These are phyloP conservation scores for Russula ochroleuca DNA, from an alignment of 768 basidiomycete species.

Conservation along the genomic window DNA sequence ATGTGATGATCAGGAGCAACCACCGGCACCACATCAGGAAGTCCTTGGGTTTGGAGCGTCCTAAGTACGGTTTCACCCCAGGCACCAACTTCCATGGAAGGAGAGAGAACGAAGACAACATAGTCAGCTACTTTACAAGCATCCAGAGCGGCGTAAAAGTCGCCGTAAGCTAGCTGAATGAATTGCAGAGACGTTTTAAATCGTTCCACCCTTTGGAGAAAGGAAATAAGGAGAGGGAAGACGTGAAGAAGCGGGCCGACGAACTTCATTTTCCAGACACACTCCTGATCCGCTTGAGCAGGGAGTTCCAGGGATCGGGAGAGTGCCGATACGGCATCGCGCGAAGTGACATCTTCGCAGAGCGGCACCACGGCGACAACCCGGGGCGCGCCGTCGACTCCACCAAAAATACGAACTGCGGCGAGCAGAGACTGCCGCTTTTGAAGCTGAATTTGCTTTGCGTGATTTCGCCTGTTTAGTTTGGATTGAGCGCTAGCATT, in stretches of 20 bases:
- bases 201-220: slow-evolving; percentile 60
- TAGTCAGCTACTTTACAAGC: slow-evolving; percentile 88
- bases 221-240: background rate
- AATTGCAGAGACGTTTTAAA: slow-evolving; percentile 93
- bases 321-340: slow-evolving; percentile 51
- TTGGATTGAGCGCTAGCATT: slow-evolving; percentile 63
- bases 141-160: slow-evolving; percentile 75
- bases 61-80: slow-evolving; percentile 88
- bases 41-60: slow-evolving; percentile 84
- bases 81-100: slow-evolving; percentile 71
- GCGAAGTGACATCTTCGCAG: slow-evolving; percentile 56
- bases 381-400: slow-evolving; percentile 73
- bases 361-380: slow-evolving; percentile 88
- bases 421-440: slow-evolving; percentile 68
- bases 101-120: slow-evolving; percentile 78
- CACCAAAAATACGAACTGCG: slow-evolving; percentile 72
- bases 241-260: slow-evolving; percentile 28
- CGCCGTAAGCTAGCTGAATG: slow-evolving; percentile 65
- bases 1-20: slow-evolving; percentile 52
- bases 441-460: slow-evolving; percentile 73
- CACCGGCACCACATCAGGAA: slow-evolving; percentile 77
- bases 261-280: slow-evolving; percentile 67
- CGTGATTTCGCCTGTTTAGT: slow-evolving; percentile 74
- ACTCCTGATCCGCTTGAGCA: slow-evolving; percentile 47
- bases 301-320: slow-evolving; percentile 55